Evolutionary conservation across 106 monocot species (phyloP), one percentile per base, ranked within the genome.

Genomic region (Cymbidium sinense): DNA sequence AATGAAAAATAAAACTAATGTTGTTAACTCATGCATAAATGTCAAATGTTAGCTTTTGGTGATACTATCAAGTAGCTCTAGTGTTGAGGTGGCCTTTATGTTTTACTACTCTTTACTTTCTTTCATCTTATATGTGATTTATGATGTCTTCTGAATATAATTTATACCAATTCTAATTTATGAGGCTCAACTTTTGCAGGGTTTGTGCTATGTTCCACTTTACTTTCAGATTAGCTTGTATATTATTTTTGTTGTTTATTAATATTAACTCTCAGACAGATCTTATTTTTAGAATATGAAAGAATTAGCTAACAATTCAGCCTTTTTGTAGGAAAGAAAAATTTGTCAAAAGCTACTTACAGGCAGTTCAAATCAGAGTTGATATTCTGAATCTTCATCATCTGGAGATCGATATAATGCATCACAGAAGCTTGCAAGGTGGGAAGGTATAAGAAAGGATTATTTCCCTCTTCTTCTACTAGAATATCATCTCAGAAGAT

Each of bases 361-460:
- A 51, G 69, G 37, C 12, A 23, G n/a, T 36, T 50, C 74, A 75
- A 83, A 65, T 61, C 17, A 78, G 17, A 78, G 76, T 70, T 83
- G 70, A 83, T 70, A 70, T 74, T 74, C 74, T 23, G 74, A 18
- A 47, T 79, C 77, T 55, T 73, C 41, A 19, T 47, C 29, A 34
- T 34, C 20, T 51, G 81, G 65, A 39, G 77, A 81, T 61, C 76
- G 51, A 3, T 62, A 34, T 78, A 72, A 17, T n/a, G 61, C 75
- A 64, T 78, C 80, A 74, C 85, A 79, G 52, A 85, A 76, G 50
- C 76, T 73, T 33, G 33, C 70, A 47, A 28, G 70, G 31, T 77
- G 54, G 73, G 73, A 27, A 20, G 76, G 85, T 39, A 44, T 67
- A 61, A 82, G 80, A 54, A 86, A 70, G 74, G 86, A 85, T 65